Conservation (phyloP, 2,329 filamentous ascomycete genomes). For the Domatiomyces globalis region DNA sequence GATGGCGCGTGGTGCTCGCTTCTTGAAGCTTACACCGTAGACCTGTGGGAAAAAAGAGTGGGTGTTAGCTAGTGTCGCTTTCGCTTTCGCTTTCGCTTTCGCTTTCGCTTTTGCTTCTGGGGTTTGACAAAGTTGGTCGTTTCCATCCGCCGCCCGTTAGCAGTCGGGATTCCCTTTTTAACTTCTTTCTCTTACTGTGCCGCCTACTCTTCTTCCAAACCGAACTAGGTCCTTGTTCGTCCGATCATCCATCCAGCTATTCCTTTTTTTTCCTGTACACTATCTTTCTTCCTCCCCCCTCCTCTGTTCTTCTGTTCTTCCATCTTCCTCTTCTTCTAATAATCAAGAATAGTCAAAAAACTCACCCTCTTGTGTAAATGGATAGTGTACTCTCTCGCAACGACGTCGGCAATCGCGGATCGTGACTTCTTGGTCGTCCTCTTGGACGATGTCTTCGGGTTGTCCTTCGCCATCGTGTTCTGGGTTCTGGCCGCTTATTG, state of each 20-base stretch:
- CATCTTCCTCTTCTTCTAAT: too few relatives aligned
- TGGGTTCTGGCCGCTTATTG: constrained; percentile 2
- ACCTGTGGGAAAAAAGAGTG: constrained; percentile 46
- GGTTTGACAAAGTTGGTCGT: too few relatives aligned
- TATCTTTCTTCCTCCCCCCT: too few relatives aligned
- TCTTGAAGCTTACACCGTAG: constrained; percentile 98
- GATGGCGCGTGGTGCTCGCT: constrained; percentile 94
- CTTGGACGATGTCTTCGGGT: constrained; percentile 40
- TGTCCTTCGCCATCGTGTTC: constrained; percentile 15
- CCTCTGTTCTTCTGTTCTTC: neutral
- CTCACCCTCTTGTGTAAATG: constrained; percentile 99
- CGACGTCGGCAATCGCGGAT: constrained; percentile 97
- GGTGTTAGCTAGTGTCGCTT: neutral
- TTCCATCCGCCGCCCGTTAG: too few relatives aligned
- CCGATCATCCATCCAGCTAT: too few relatives aligned
- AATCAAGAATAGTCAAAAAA: constrained; percentile 22
- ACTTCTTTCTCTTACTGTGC: too few relatives aligned
- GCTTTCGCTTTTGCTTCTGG: neutral
- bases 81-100: neutral
- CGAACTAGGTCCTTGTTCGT: too few relatives aligned
- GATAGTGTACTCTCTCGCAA: constrained; percentile 99
- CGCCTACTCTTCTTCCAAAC: too few relatives aligned
- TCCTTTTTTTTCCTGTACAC: too few relatives aligned
- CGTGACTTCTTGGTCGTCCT: constrained; percentile 59
- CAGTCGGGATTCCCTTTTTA: too few relatives aligned